Evolutionary conservation across 2,329 filamentous ascomycete genomes (phyloP).

Genomic region (Botrytis fabae): DNA sequence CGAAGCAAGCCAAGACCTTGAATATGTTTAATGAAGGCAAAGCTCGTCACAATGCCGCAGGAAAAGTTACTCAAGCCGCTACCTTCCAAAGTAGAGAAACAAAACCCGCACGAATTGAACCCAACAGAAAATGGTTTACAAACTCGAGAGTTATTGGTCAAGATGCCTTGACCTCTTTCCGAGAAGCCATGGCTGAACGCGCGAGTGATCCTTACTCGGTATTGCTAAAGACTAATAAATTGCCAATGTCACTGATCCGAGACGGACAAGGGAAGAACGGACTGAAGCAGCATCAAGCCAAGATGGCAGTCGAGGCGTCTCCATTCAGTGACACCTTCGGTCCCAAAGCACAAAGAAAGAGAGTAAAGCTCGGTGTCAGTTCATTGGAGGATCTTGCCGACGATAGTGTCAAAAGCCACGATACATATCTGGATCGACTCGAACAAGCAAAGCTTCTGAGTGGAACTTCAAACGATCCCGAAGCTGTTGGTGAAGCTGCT

Average conservation of each 20-base stretch:
- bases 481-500: slow-evolving; percentile 47
- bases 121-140: slow-evolving; percentile 96
- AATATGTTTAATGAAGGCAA: slow-evolving; percentile 91
- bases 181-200: slow-evolving; percentile 88
- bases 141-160: slow-evolving; percentile 90
- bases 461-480: slow-evolving; percentile 61
- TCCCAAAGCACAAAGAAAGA: slow-evolving; percentile 87
- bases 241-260: slow-evolving; percentile 90
- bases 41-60: slow-evolving; percentile 75
- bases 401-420: slow-evolving; percentile 76
- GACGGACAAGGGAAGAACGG: slow-evolving; percentile 78
- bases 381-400: slow-evolving; percentile 80
- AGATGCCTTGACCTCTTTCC: slow-evolving; percentile 81
- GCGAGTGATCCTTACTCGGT: slow-evolving; percentile 89
- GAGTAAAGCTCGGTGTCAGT: slow-evolving; percentile 83
- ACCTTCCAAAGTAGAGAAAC: slow-evolving; percentile 79
- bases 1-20: slow-evolving; percentile 84
- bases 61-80: slow-evolving; percentile 82
- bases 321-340: slow-evolving; percentile 90
- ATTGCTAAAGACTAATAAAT: slow-evolving; percentile 93
- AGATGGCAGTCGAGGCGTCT: slow-evolving; percentile 85
- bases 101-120: slow-evolving; percentile 85
- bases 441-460: slow-evolving; percentile 78
- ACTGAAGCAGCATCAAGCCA: slow-evolving; percentile 87
- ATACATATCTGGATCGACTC: slow-evolving; percentile 75